These are phyloP conservation scores for Leccinum fallax DNA, from an alignment of 1,284 basidiomycete species.

Conservation along the genomic window DNA sequence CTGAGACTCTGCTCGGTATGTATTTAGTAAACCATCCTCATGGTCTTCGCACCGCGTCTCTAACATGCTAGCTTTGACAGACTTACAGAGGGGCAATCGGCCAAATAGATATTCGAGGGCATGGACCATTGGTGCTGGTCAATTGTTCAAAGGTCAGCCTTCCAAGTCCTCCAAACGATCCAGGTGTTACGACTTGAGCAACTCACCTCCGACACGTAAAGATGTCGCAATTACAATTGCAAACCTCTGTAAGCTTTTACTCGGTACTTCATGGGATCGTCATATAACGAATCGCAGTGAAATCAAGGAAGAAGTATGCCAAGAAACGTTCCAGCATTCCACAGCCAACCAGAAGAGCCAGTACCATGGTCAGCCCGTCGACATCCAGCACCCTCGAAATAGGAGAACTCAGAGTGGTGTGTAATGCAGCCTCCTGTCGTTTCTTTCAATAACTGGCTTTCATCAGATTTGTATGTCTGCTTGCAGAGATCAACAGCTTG, in stretches of 20 bases:
- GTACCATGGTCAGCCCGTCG: conserved; percentile 3
- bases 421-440: neutral
- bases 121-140: conserved; percentile 23
- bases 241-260: conserved; percentile 18
- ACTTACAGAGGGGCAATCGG: conserved; percentile 15
- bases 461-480: conserved; percentile 33
- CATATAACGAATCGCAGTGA: conserved; percentile 14
- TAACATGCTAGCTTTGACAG: conserved; percentile 10
- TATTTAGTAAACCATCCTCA: neutral
- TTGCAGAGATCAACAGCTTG: conserved; percentile 14
- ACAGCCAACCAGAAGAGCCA: conserved; percentile 8
- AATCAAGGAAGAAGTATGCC: conserved; percentile 1
- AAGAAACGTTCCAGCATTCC: neutral
- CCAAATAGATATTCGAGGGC: conserved; percentile 13
- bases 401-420: conserved; percentile 24
- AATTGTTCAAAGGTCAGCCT: conserved; percentile 19
- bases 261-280: neutral
- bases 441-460: neutral
- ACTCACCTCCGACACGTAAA: neutral
- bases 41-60: conserved; percentile 4
- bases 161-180: neutral
- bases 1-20: conserved; percentile 32
- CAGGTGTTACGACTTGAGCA: neutral
- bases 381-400: conserved; percentile 8
- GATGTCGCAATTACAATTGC: conserved; percentile 5